Percentiles rank a stretch among this genome's conserved stretches.
These are phyloP conservation scores for Hypoxylon trugodes DNA, from an alignment of 495 filamentous ascomycete species.

Conservation along the genomic window DNA sequence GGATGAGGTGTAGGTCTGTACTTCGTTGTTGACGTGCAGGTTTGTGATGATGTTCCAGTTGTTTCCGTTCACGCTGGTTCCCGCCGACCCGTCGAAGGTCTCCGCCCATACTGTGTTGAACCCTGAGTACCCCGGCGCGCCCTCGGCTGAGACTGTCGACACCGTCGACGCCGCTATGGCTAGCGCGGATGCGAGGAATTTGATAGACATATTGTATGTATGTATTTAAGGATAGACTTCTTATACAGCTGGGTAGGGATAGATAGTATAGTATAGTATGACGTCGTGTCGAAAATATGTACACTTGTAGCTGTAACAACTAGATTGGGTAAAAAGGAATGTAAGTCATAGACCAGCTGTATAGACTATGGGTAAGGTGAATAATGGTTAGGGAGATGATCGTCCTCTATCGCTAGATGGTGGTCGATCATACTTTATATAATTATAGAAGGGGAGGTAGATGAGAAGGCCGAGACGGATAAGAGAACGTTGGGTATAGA, in stretches of 20 bases:
- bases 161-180: conserved; percentile 24
- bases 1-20: conserved; percentile 51
- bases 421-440: conserved; percentile 27
- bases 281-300: conserved; percentile 26
- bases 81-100: conserved; percentile 45
- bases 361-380: conserved; percentile 16
- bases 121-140: conserved; percentile 44
- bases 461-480: background rate
- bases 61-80: conserved; percentile 40
- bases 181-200: conserved; percentile 35
- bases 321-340: conserved; percentile 32
- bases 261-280: background rate
- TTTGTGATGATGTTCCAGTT: conserved; percentile 56
- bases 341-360: conserved; percentile 39
- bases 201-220: conserved; percentile 66
- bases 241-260: conserved; percentile 15
- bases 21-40: conserved; percentile 54
- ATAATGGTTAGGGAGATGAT: conserved; percentile 36
- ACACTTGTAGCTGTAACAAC: conserved; percentile 39
- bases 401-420: conserved; percentile 16
- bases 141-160: conserved; percentile 42
- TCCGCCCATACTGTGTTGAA: conserved; percentile 52
- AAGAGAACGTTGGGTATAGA: background rate
- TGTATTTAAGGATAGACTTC: conserved; percentile 58
- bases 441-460: background rate